Conservation (phyloP, 768 basidiomycete genomes). For the Russula sp. region DNA sequence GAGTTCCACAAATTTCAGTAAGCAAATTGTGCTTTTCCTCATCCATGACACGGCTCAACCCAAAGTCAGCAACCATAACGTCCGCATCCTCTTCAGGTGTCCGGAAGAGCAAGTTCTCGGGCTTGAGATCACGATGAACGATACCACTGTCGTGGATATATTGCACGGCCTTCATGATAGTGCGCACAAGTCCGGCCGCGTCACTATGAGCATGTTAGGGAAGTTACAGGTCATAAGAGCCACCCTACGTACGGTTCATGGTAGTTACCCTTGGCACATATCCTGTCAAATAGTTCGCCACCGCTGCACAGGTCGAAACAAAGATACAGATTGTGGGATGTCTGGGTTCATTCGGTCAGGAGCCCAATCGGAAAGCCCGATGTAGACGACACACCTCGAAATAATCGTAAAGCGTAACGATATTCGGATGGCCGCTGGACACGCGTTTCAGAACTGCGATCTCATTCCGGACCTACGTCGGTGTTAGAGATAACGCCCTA, state of each 20-base stretch:
- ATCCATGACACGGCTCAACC: constrained; percentile 84
- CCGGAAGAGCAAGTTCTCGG: constrained; percentile 95
- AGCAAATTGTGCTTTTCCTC: constrained; percentile 81
- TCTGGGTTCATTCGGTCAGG: constrained; percentile 37
- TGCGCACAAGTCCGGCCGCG: constrained; percentile 81
- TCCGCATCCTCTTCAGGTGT: constrained; percentile 84
- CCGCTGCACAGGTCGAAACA: constrained; percentile 96
- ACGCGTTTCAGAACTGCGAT: constrained; percentile 91
- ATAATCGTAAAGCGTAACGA: constrained; percentile 93
- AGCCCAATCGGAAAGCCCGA: background rate
- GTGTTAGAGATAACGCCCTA: constrained; percentile 12
- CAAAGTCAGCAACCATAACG: constrained; percentile 97
- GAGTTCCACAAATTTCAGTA: constrained; percentile 95
- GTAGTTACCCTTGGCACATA: constrained; percentile 96
- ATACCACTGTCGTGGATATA: constrained; percentile 91
- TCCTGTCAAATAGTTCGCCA: constrained; percentile 97
- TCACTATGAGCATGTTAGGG: constrained; percentile 46
- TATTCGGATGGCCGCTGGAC: constrained; percentile 82
- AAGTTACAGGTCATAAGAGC: constrained; percentile 20
- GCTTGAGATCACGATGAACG: constrained; percentile 95
- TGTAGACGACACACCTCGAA: constrained; percentile 60
- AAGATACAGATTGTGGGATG: constrained; percentile 88
- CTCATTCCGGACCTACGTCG: constrained; percentile 82
- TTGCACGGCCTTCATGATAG: constrained; percentile 78
- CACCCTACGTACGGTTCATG: constrained; percentile 71